Evolutionary conservation across 306 rosid genomes (phyloP), one percentile per base, ranked within the genome.

Genomic region (Herpetospermum pedunculosum): DNA sequence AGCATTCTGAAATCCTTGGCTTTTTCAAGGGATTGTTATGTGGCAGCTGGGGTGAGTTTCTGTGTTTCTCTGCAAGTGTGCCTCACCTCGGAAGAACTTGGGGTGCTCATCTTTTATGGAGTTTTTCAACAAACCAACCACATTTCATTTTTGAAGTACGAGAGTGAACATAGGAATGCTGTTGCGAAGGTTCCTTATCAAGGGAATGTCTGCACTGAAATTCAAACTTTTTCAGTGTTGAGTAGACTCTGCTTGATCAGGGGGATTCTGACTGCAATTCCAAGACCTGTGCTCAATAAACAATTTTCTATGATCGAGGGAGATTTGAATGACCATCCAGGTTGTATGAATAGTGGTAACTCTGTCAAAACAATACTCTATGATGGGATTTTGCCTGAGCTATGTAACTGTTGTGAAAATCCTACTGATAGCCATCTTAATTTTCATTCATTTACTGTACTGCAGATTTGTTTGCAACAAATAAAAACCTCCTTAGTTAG

Each of bases 381-480:
- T 84, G 97, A 94, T 85, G 95, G 95, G 60, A 83, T 94, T 85
- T 87, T 94, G 80, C 92, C 97, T 18, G 96, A 94, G 88, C 79
- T 94, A n/a, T 91, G 97, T 76, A 86, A 69, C 76, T 86, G 85
- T 68, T 85, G 99, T 64, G 97, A 94, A 89, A 94, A 83, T 65
- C 97, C 97, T 48, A 76, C 79, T 13, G 99, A 91, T 77, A 84
- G 99, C 82, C 96, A 91, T 85, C 91, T 91, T 82, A 94, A 94
- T 47, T 94, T 94, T 58, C 96, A 94, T 77, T 88, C 92, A 2
- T 84, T 94, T 74, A 94, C 99, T 30, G 99, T 94, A 65, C 79
- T 94, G 92, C 99, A 94, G 76, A 94, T 94, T 81, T 94, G 99
- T 82, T 83, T 94, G 79, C 99, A 94, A 73, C 99, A 94, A 85